Evolutionary conservation across 2,329 filamentous ascomycete species (phyloP), one percentile per base, ranked within the genome.

Genomic region (Fusarium ramigenum): DNA sequence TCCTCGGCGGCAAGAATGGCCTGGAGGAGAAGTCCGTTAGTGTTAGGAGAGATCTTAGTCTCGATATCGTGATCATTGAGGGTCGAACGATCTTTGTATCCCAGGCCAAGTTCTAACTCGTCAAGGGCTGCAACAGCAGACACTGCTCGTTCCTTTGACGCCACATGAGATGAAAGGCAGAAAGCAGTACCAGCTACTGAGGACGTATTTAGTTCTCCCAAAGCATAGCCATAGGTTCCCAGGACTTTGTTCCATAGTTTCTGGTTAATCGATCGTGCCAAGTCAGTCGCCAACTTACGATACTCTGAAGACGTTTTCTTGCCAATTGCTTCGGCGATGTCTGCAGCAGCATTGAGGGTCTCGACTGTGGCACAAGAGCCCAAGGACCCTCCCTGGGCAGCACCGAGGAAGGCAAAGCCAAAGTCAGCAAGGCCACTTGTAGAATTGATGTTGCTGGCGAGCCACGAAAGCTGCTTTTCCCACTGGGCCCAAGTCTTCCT

Each of bases 41-140:
- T 66, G n/a, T 64, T 66, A 10, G 63, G 60, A 10, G 60, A 64
- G 28, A 65, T 66, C 18, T 62, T 66, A 4, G 60, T 53, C 4
- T 63, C 52, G 1, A 28, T 63, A 11, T 36, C 47, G 14, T 57
- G 39, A 11, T 43, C 39, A 15, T 66, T 23, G 6, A 62, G 43
- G 2, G 19, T 44, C 0, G 63, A 64, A 19, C 62, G 62, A n/a
- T 66, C 63, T 14, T 64, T 32, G 15, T 66, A 66, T 11, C 63
- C 60, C 16, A 49, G 60, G 3, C 60, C 63, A 2, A 65, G 23
- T 18, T 37, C 39, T 4, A 65, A 50, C 12, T 65, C n/a, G 5
- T 47, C 63, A 25, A 65, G 21, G 4, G 63, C 40, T 50, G 62
- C 43, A 50, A 65, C 52, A 4, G 63, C 52, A 23, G 60, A 37